Evolutionary conservation across 2,329 filamentous ascomycete species (phyloP).

Genomic region (Ophiocordyceps australis): DNA sequence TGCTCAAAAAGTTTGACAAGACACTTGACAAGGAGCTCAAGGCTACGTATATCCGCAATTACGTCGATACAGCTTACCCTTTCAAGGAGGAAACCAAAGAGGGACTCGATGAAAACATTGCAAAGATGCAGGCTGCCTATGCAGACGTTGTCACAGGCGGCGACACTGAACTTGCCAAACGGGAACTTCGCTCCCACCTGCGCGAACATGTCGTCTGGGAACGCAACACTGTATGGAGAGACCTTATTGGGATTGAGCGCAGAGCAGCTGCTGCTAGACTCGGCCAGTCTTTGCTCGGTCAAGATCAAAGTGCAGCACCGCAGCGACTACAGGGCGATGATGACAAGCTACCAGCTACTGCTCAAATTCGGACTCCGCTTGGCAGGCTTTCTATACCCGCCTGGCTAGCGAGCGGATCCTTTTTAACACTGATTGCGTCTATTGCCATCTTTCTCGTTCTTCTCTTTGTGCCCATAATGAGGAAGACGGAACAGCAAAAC

Average conservation of each 20-base stretch:
- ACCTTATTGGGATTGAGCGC: conserved; percentile 95
- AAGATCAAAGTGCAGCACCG: conserved; percentile 47
- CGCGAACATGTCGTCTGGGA: conserved; percentile 98
- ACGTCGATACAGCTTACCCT: conserved; percentile 63
- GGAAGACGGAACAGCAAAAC: conserved; percentile 81
- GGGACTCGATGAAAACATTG: conserved; percentile 52
- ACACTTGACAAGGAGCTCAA: conserved; percentile 73
- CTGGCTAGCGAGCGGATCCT: conserved; percentile 71
- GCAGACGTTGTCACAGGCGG: conserved; percentile 68
- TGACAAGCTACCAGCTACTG: conserved; percentile 38
- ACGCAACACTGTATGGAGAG: conserved; percentile 94
- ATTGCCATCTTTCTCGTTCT: conserved; percentile 57
- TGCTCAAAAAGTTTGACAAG: conserved; percentile 97
- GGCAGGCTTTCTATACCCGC: conserved; percentile 57
- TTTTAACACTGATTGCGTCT: conserved; percentile 57
- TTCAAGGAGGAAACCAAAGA: conserved; percentile 60
- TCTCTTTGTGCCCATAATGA: conserved; percentile 64
- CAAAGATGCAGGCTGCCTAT: conserved; percentile 61
- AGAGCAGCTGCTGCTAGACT: conserved; percentile 89
- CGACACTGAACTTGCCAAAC: conserved; percentile 57
- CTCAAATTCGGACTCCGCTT: conserved; percentile 61
- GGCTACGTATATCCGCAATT: conserved; percentile 51
- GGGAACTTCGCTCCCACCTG: conserved; percentile 76
- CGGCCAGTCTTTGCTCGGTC: conserved; percentile 67
- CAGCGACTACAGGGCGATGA: conserved; percentile 76